These are phyloP conservation scores for Phytophthora nicotianae DNA, from an alignment of 352 stramenopile species.

Conservation along the genomic window DNA sequence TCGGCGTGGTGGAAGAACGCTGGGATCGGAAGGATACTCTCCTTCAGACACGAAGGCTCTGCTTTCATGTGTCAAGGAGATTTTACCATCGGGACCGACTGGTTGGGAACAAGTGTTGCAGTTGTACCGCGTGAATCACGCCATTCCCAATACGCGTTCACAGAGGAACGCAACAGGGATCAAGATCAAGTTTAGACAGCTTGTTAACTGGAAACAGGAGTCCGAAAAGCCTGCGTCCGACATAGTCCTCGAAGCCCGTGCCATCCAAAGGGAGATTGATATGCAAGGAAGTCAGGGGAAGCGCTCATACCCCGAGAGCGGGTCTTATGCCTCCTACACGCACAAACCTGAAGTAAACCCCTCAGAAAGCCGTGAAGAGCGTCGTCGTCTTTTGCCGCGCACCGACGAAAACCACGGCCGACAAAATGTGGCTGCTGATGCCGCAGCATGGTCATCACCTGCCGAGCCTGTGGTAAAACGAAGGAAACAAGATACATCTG, in stretches of 20 bases:
- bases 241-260: constrained; percentile 37
- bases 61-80: constrained; percentile 29
- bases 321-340: constrained; percentile 9
- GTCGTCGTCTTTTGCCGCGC: constrained; percentile 1
- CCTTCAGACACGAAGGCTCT: constrained; percentile 29
- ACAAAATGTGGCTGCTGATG: constrained; percentile 16
- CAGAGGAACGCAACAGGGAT: constrained; percentile 28
- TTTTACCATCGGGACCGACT: constrained; percentile 29
- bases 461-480: constrained; percentile 21
- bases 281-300: constrained; percentile 14
- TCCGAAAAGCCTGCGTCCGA: constrained; percentile 9
- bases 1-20: constrained; percentile 26
- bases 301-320: constrained; percentile 15
- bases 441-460: constrained; percentile 4
- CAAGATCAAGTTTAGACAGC: constrained; percentile 46
- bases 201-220: constrained; percentile 38
- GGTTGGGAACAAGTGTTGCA: constrained; percentile 41
- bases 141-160: constrained; percentile 33
- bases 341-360: constrained; percentile 12
- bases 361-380: constrained; percentile 8
- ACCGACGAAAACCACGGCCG: constrained; percentile 20
- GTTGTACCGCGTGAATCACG: constrained; percentile 36
- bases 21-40: constrained; percentile 43
- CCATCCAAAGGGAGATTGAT: constrained; percentile 35
- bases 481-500: constrained; percentile 7